Percentiles rank a stretch among this genome's conserved stretches.
phyloP scores from a whole-genome alignment of 192 early-diverging fungal genomes.

The Cetraspora pellucida region DNA sequence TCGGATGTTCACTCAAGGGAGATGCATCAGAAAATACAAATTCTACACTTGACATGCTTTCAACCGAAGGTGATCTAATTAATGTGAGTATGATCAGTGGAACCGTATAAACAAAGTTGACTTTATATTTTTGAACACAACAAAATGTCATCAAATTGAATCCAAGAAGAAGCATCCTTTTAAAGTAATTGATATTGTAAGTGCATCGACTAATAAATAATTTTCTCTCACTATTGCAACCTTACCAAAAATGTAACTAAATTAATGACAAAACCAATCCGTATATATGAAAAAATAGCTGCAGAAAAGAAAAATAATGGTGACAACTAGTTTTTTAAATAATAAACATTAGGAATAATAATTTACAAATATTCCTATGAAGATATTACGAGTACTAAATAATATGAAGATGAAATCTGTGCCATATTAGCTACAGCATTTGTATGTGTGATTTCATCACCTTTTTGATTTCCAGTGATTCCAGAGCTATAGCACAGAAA shows the following conservation, averaged over 20 bases:
- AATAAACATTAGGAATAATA: not conserved
- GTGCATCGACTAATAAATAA: slow-evolving; percentile 27
- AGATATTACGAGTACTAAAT: slow-evolving; percentile 34
- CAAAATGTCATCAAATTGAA: slow-evolving; percentile 65
- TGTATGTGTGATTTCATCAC: slow-evolving; percentile 78
- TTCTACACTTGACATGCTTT: slow-evolving; percentile 57
- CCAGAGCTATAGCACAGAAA: slow-evolving; percentile 73
- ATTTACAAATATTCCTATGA: slow-evolving; percentile 48
- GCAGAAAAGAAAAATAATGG: too few species aligned
- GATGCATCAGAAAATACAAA: slow-evolving; percentile 67
- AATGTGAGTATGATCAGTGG: slow-evolving; percentile 72
- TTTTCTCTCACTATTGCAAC: not conserved
- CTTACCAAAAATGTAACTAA: slow-evolving; percentile 37
- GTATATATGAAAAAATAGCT: too few species aligned
- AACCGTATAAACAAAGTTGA: slow-evolving; percentile 47
- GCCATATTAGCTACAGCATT: slow-evolving; percentile 80
- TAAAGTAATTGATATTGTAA: slow-evolving; percentile 41
- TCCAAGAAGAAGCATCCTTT: slow-evolving; percentile 57
- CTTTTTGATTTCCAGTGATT: slow-evolving; percentile 76
- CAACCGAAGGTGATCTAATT: slow-evolving; percentile 64
- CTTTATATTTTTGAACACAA: slow-evolving; percentile 58
- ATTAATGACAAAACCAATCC: too few species aligned
- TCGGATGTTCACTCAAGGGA: slow-evolving; percentile 52
- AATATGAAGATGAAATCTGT: slow-evolving; percentile 51
- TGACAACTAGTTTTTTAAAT: too few species aligned